phyloP scores from a whole-genome alignment of 1,284 basidiomycete genomes.

The Stygiomarasmius scandens region DNA sequence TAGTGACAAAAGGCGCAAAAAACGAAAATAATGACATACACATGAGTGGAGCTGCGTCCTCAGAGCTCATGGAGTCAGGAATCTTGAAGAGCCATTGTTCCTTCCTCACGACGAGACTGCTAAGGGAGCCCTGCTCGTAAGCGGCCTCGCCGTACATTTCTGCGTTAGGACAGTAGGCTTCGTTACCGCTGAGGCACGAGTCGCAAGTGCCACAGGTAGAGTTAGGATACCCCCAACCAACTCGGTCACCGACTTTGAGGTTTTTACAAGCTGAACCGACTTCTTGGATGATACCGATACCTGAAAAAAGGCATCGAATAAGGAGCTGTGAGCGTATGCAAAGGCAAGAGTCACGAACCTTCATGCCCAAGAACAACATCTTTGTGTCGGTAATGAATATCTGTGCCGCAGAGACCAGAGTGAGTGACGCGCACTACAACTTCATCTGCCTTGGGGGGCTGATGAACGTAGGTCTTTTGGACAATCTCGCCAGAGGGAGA shows the following conservation, averaged over 20 bases:
- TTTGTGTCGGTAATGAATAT: constrained; percentile 34
- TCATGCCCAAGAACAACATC: constrained; percentile 49
- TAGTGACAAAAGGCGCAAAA: not conserved
- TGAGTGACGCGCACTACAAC: constrained; percentile 41
- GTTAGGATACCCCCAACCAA: constrained; percentile 21
- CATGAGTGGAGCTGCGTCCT: constrained; percentile 50
- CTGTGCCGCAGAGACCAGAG: constrained; percentile 48
- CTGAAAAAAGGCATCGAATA: constrained; percentile 3
- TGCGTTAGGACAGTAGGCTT: constrained; percentile 40
- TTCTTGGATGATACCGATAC: constrained; percentile 48
- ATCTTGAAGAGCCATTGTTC: constrained; percentile 68
- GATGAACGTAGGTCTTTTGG: constrained; percentile 4
- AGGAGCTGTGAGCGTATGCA: not conserved
- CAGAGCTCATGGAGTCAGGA: constrained; percentile 55
- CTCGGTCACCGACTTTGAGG: constrained; percentile 42
- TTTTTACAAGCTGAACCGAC: constrained; percentile 50
- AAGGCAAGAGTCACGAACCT: constrained; percentile 30
- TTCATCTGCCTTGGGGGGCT: constrained; percentile 25
- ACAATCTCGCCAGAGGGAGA: constrained; percentile 8
- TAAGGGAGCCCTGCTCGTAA: constrained; percentile 58
- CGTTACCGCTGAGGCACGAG: constrained; percentile 35
- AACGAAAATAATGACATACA: constrained; percentile 38
- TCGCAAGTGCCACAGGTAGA: constrained; percentile 18
- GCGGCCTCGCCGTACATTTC: constrained; percentile 48
- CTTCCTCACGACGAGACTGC: constrained; percentile 60